Base-by-base conservation (phyloP, 1,284 basidiomycete genomes). In the Melampsora larici-populina region DNA sequence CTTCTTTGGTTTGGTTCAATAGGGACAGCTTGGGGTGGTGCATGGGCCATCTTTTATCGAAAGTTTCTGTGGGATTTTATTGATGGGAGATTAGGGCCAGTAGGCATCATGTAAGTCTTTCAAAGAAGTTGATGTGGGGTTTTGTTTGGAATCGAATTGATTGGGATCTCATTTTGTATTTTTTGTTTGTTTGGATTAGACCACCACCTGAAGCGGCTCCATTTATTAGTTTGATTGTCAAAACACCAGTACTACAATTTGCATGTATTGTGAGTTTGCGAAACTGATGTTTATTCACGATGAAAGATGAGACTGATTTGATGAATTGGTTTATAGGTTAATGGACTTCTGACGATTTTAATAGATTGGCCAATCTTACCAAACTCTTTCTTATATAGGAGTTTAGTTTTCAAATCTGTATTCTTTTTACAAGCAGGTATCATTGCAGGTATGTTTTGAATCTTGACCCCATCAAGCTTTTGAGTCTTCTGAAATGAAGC, bases 31-130 rank as follows among this genome's bases (percentile, higher is more conserved):
- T 93, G 91, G 92, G 89, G 90, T 29, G 86, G 87, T 46, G 90
- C 91, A 84, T 93, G 87, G 85, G 92, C 89, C 26, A 84, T 93
- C 17, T 86, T 91, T 80, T 93, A 89, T 86, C 91, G 92, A 84
- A 94, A 94, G 85, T 94, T 92, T 87, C 92, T 94, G 85, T 94
- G 91, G 89, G 93, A 94, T 51, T 75, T n/a, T n/a, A n/a, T n/a
- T n/a, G n/a, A n/a, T n/a, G n/a, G n/a, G n/a, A n/a, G n/a, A n/a
- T n/a, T n/a, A 36, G 72, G 72, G 8, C 72, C 72, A 24, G 64
- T 36, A 48, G 72, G 72, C 1, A 75, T 60, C 26, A 67, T 75
- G 72, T 75, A 29, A 67, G 64, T 68, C 5, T 48, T 11, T n/a
- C n/a, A n/a, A n/a, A n/a, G 21, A 36, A 24, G 5, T n/a, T 17